phyloP scores from a whole-genome alignment of 2,329 filamentous ascomycete species.

The Pseudocercospora crystallina region DNA sequence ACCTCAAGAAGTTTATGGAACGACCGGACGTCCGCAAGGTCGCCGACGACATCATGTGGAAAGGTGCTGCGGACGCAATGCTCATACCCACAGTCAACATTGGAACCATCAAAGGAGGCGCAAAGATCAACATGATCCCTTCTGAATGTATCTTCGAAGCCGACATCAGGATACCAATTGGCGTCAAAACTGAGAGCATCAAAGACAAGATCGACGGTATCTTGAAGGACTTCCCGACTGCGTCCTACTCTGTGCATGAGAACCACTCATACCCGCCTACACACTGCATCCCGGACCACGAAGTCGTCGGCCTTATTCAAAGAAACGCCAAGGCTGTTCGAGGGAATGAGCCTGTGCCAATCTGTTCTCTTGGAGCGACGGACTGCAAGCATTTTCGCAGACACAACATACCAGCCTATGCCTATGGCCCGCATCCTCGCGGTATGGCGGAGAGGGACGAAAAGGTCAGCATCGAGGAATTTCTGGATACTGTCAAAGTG shows the following conservation, averaged over 20 bases:
- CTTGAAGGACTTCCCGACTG: slow-evolving; percentile 33
- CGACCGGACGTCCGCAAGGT: slow-evolving; percentile 32
- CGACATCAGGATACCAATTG: slow-evolving; percentile 44
- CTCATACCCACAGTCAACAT: slow-evolving; percentile 42
- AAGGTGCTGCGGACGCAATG: slow-evolving; percentile 36
- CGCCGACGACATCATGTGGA: slow-evolving; percentile 40
- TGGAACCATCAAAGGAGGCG: slow-evolving; percentile 42
- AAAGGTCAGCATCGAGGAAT: slow-evolving; percentile 35
- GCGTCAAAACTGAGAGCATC: slow-evolving; percentile 34
- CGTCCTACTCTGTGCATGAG: slow-evolving; percentile 33
- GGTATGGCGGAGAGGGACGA: slow-evolving; percentile 31
- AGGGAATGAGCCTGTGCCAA: slow-evolving; percentile 32
- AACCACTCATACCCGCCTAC: slow-evolving; percentile 38
- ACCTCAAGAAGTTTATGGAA: slow-evolving; percentile 33
- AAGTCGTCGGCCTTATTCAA: slow-evolving; percentile 33
- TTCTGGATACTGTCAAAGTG: slow-evolving; percentile 33
- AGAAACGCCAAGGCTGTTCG: slow-evolving; percentile 31
- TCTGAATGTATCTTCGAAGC: slow-evolving; percentile 40
- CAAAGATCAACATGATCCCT: slow-evolving; percentile 47
- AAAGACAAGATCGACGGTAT: slow-evolving; percentile 32
- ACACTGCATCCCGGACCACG: slow-evolving; percentile 36
- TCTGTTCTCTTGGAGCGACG: slow-evolving; percentile 42
- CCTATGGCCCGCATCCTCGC: slow-evolving; percentile 36
- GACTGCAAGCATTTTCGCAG: slow-evolving; percentile 45
- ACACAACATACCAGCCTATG: slow-evolving; percentile 39